phyloP scores from a whole-genome alignment of 768 basidiomycete species.

The Xerocomellus intermedius region DNA sequence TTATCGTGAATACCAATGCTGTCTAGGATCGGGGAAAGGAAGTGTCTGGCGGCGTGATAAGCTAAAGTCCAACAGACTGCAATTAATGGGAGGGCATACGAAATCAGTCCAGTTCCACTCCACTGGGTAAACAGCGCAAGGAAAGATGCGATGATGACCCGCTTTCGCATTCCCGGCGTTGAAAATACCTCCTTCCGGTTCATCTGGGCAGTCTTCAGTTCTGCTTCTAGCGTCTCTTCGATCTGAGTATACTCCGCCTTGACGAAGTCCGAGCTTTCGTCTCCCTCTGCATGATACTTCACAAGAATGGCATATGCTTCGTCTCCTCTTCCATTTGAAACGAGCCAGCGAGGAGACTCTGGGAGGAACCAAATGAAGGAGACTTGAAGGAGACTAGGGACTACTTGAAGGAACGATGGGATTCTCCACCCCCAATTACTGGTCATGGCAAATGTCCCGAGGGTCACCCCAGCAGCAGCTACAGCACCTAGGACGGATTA shows the following conservation, averaged over 20 bases:
- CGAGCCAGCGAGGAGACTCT: constrained; percentile 65
- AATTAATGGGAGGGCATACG: neutral
- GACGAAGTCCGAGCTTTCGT: constrained; percentile 49
- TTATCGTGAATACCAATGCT: constrained; percentile 22
- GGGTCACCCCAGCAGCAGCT: constrained; percentile 50
- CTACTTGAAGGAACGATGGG: constrained; percentile 55
- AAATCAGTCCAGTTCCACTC: constrained; percentile 11
- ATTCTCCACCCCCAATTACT: constrained; percentile 70
- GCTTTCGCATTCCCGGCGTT: constrained; percentile 16
- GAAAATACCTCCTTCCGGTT: constrained; percentile 1
- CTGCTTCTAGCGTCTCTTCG: constrained; percentile 46
- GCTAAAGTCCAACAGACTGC: neutral
- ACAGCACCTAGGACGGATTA: constrained; percentile 15
- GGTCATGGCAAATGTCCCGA: constrained; percentile 60
- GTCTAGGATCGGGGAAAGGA: constrained; percentile 13
- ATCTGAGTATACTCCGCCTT: constrained; percentile 59
- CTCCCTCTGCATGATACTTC: constrained; percentile 62
- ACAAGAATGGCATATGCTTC: constrained; percentile 49
- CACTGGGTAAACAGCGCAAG: constrained; percentile 16
- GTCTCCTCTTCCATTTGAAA: constrained; percentile 51
- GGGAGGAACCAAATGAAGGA: constrained; percentile 56
- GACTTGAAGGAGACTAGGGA: constrained; percentile 54
- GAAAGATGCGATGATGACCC: constrained; percentile 9
- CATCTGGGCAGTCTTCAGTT: neutral
- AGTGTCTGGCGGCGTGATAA: constrained; percentile 5